These are phyloP conservation scores for Hypoxylon sp. DNA, from an alignment of 2,329 filamentous ascomycete species.

Conservation along the genomic window DNA sequence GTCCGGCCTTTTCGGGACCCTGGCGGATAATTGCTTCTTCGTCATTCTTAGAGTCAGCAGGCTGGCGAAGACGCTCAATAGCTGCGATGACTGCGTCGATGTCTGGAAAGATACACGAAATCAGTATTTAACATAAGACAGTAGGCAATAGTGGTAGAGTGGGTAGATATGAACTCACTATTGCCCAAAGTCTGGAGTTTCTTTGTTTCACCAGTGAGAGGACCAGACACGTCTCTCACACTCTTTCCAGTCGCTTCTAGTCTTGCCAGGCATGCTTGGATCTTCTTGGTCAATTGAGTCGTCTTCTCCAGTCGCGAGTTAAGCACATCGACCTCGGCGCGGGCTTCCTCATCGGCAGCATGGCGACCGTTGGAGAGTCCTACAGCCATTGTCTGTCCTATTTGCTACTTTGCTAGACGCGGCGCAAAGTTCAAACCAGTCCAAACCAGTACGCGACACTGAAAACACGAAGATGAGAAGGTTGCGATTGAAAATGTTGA, in stretches of 20 bases:
- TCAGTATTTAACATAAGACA: slow-evolving; percentile 40
- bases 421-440: background rate
- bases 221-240: slow-evolving; percentile 91
- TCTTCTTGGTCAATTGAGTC: slow-evolving; percentile 93
- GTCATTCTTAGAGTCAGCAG: slow-evolving; percentile 90
- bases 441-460: background rate
- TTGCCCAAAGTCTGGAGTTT: slow-evolving; percentile 87
- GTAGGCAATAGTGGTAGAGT: background rate
- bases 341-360: slow-evolving; percentile 75
- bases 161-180: slow-evolving; percentile 65
- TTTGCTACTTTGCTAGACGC: slow-evolving; percentile 58
- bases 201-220: slow-evolving; percentile 92
- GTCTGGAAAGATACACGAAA: slow-evolving; percentile 64
- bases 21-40: slow-evolving; percentile 93
- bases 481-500: slow-evolving; percentile 35
- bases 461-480: background rate
- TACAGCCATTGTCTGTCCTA: slow-evolving; percentile 63
- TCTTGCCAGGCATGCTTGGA: slow-evolving; percentile 86
- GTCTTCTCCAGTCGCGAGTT: slow-evolving; percentile 89
- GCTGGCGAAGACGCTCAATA: slow-evolving; percentile 89
- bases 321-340: slow-evolving; percentile 78
- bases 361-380: slow-evolving; percentile 63
- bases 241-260: slow-evolving; percentile 91
- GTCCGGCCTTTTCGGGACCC: slow-evolving; percentile 85
- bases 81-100: slow-evolving; percentile 88